A percentile compares a stretch with the other conserved stretches of the same genome.
phyloP scores from a whole-genome alignment of 2,329 filamentous ascomycete genomes.

The Trichothecium roseum region DNA sequence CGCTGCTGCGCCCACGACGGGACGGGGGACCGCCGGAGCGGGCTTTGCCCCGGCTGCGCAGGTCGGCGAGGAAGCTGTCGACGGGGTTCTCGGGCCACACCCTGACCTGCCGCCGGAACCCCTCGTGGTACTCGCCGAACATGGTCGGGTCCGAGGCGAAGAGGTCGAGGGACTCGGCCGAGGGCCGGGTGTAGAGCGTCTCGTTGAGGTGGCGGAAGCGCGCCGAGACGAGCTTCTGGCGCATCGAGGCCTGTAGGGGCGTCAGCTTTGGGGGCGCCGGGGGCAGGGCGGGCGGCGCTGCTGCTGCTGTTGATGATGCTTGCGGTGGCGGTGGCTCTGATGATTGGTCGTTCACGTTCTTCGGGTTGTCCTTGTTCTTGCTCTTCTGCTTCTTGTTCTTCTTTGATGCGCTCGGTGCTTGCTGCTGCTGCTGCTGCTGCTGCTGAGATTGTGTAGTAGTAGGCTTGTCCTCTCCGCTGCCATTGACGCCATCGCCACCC shows the following conservation, averaged over 20 bases:
- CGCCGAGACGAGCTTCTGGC: slow-evolving; percentile 85
- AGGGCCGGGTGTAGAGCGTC: slow-evolving; percentile 88
- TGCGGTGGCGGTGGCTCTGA: slow-evolving; percentile 9
- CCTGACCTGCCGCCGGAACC: slow-evolving; percentile 89
- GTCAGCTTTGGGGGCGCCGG: slow-evolving; percentile 57
- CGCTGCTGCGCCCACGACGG: slow-evolving; percentile 18
- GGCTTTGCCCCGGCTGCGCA: slow-evolving; percentile 56
- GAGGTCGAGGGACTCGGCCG: slow-evolving; percentile 68
- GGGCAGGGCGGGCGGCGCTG: slow-evolving; percentile 24
- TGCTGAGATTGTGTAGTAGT: neutral
- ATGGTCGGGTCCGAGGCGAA: slow-evolving; percentile 83
- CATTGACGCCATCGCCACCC: slow-evolving; percentile 7
- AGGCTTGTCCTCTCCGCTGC: slow-evolving; percentile 11
- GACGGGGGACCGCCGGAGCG: no score
- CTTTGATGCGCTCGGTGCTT: slow-evolving; percentile 3
- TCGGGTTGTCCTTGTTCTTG: slow-evolving; percentile 16
- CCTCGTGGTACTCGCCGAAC: slow-evolving; percentile 92
- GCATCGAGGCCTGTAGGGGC: slow-evolving; percentile 87
- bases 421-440: neutral
- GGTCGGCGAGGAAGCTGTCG: slow-evolving; percentile 67
- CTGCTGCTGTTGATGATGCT: slow-evolving; percentile 12
- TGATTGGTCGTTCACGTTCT: slow-evolving; percentile 15
- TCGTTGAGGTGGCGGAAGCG: slow-evolving; percentile 97
- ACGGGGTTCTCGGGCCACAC: slow-evolving; percentile 97
- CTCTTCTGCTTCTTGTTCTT: slow-evolving; percentile 18